These are phyloP conservation scores for Byssothecium circinans DNA, from an alignment of 2,329 filamentous ascomycete genomes.

Conservation along the genomic window DNA sequence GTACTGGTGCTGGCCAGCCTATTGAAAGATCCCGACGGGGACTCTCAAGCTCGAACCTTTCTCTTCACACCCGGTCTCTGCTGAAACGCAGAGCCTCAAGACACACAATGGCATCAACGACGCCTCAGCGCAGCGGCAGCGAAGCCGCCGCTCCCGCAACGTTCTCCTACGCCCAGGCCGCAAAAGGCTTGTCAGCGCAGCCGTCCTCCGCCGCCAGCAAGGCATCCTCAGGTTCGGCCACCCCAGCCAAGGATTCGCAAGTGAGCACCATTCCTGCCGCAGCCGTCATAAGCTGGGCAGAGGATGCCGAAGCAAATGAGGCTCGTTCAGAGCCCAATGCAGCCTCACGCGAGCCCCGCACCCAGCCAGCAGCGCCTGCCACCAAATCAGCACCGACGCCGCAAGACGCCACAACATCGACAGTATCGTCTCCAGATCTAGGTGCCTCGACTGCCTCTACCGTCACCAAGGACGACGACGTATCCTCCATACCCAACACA, in stretches of 20 bases:
- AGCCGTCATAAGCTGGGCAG: conserved; percentile 48
- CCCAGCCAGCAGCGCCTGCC: conserved; percentile 21
- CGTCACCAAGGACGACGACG: conserved; percentile 62
- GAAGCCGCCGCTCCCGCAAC: conserved; percentile 51
- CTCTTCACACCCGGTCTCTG: conserved; percentile 6
- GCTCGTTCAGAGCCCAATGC: conserved; percentile 29
- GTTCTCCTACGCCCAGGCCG: conserved; percentile 95
- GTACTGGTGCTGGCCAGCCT: conserved; percentile 37
- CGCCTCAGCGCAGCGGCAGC: conserved; percentile 15
- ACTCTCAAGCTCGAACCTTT: conserved; percentile 22
- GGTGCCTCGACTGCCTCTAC: conserved; percentile 57
- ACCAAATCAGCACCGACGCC: conserved; percentile 14
- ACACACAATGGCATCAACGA: conserved; percentile 34
- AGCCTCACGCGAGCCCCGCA: conserved; percentile 23
- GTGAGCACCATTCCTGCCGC: conserved; percentile 24
- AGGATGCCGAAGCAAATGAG: conserved; percentile 51
- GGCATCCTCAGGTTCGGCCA: conserved; percentile 46
- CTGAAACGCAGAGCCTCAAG: conserved; percentile 9
- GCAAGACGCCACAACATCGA: conserved; percentile 24
- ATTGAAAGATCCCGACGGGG: conserved; percentile 36
- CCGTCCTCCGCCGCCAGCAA: conserved; percentile 50
- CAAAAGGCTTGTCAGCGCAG: conserved; percentile 69
- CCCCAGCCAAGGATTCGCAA: conserved; percentile 45
- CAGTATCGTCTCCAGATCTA: conserved; percentile 56
- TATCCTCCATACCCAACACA: conserved; percentile 62